Evolutionary conservation across 306 rosid species (phyloP).

Genomic region (Vicia faba): DNA sequence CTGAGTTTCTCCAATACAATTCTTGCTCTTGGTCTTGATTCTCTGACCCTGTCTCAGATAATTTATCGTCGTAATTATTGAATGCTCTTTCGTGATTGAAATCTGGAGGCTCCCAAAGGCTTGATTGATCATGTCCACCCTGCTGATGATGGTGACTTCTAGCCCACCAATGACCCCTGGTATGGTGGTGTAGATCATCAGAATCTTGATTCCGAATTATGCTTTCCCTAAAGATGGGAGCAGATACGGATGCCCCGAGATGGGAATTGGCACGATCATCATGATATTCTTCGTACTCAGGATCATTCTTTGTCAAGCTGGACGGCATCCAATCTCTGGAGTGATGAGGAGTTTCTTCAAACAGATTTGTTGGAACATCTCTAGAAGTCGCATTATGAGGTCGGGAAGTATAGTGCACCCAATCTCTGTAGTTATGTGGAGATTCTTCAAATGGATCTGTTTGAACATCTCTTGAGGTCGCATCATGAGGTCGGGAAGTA

Average conservation of each 20-base stretch:
- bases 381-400: conserved; percentile 35
- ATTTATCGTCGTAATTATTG: conserved; percentile 39
- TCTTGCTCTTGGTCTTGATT: conserved; percentile 56
- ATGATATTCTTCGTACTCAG: conserved; percentile 41
- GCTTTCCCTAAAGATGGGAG: conserved; percentile 62
- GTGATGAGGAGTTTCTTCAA: conserved; percentile 43
- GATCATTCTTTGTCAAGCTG: conserved; percentile 40
- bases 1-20: conserved; percentile 46
- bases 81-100: conserved; percentile 45
- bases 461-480: conserved; percentile 32
- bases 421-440: conserved; percentile 46
- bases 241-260: conserved; percentile 67
- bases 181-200: conserved; percentile 34
- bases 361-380: conserved; percentile 44
- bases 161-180: conserved; percentile 81
- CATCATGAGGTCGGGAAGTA: conserved; percentile 48
- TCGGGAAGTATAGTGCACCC: conserved; percentile 43
- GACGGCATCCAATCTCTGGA: conserved; percentile 58
- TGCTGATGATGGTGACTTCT: conserved; percentile 42
- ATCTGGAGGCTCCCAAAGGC: conserved; percentile 88
- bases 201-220: conserved; percentile 47
- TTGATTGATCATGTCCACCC: conserved; percentile 52
- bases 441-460: conserved; percentile 45
- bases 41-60: conserved; percentile 69
- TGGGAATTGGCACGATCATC: conserved; percentile 49